Conservation (phyloP, 768 basidiomycete species). For the Mrakia hoshinonis region DNA sequence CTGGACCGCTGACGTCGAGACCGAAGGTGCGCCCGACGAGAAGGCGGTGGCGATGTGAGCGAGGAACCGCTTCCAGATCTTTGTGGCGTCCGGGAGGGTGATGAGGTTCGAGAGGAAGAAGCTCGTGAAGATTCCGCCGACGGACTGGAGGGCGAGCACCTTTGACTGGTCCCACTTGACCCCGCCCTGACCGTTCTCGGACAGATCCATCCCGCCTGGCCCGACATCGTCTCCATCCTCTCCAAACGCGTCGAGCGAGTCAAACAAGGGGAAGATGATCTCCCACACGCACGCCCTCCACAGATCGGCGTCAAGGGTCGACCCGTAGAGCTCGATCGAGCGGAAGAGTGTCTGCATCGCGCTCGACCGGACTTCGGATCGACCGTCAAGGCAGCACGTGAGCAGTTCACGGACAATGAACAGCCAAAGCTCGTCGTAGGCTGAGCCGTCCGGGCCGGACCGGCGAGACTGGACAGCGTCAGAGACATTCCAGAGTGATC, state of each 20-base stretch:
- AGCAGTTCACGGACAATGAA: slow-evolving; percentile 75
- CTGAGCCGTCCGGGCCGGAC: slow-evolving; percentile 36
- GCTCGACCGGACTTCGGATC: slow-evolving; percentile 82
- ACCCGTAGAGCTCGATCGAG: slow-evolving; percentile 86
- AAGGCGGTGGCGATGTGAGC: slow-evolving; percentile 62
- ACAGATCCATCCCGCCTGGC: background rate
- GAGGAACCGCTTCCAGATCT: slow-evolving; percentile 69
- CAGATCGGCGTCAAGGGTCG: slow-evolving; percentile 65
- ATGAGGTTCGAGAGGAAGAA: slow-evolving; percentile 69
- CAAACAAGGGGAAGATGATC: slow-evolving; percentile 76
- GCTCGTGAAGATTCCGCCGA: slow-evolving; percentile 72
- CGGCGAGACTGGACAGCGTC: slow-evolving; percentile 60
- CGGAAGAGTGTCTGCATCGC: slow-evolving; percentile 93
- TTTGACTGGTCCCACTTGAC: slow-evolving; percentile 75
- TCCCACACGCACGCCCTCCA: slow-evolving; percentile 92
- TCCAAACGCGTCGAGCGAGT: slow-evolving; percentile 45
- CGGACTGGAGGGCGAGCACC: slow-evolving; percentile 70
- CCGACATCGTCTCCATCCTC: slow-evolving; percentile 41
- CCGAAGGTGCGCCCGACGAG: slow-evolving; percentile 40
- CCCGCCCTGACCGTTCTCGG: slow-evolving; percentile 12
- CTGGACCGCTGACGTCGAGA: slow-evolving; percentile 75
- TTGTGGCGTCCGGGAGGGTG: slow-evolving; percentile 57
- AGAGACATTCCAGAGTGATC: slow-evolving; percentile 88
- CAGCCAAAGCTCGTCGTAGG: slow-evolving; percentile 89
- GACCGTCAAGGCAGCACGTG: slow-evolving; percentile 66